Conservation (phyloP, 129 eudicot genomes). For the Flaveria sonorensis region DNA sequence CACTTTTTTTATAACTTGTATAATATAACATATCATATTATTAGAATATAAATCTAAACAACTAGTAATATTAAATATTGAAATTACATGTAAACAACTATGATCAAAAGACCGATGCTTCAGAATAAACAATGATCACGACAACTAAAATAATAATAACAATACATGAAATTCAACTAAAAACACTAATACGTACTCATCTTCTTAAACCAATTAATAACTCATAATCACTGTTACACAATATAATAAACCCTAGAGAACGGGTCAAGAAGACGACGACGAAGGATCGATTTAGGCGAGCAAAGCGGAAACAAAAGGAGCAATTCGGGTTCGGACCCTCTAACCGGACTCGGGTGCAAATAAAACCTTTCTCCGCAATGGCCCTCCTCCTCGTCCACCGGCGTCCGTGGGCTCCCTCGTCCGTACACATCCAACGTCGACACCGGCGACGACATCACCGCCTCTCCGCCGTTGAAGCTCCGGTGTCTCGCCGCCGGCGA, state of each 20-base stretch:
- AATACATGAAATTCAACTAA: conserved; percentile 13
- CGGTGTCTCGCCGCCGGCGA: conserved; percentile 33
- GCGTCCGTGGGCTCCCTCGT: conserved; percentile 53
- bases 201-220: conserved; percentile 17
- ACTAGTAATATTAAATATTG: too few species aligned
- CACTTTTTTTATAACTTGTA: too few species aligned
- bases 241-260: not conserved
- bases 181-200: not conserved
- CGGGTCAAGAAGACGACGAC: conserved; percentile 22
- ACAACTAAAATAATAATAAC: not conserved
- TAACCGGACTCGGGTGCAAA: conserved; percentile 62
- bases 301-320: conserved; percentile 67
- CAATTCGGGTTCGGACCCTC: conserved; percentile 67
- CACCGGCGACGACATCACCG: conserved; percentile 65
- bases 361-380: conserved; percentile 75
- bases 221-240: not conserved
- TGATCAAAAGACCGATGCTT: not conserved
- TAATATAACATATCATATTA: too few species aligned
- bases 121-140: conserved; percentile 9
- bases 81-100: not conserved
- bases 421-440: conserved; percentile 68
- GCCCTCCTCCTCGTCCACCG: conserved; percentile 60
- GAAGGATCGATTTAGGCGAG: conserved; percentile 42
- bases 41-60: not conserved
- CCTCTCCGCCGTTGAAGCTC: conserved; percentile 28